Conservation (phyloP, 2,329 filamentous ascomycete genomes). For the Davidsoniella virescens region DNA sequence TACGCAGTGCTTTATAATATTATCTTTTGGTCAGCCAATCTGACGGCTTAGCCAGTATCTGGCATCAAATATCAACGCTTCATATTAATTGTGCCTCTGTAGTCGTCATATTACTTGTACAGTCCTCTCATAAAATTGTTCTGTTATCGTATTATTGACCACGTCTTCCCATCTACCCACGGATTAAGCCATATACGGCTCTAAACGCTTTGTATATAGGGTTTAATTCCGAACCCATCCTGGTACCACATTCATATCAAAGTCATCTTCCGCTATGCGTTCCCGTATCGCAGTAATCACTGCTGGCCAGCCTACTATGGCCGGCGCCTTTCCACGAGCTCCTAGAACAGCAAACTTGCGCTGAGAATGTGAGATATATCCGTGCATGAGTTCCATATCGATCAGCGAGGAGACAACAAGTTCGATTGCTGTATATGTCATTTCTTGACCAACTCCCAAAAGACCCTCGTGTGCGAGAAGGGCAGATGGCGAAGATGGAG, state of each 20-base stretch:
- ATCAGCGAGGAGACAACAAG: slow-evolving; percentile 60
- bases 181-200: background rate
- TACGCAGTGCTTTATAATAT: too few species aligned
- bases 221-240: slow-evolving; percentile 47
- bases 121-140: too few species aligned
- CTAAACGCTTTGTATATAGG: too few species aligned
- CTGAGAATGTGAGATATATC: slow-evolving; percentile 66
- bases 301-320: slow-evolving; percentile 59
- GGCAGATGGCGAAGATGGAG: slow-evolving; percentile 20
- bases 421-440: slow-evolving; percentile 54
- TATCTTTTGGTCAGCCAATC: too few species aligned
- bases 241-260: slow-evolving; percentile 49
- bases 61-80: background rate
- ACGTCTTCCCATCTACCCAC: background rate
- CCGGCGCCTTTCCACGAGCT: slow-evolving; percentile 46
- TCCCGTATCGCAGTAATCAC: slow-evolving; percentile 53
- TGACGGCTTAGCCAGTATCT: too few species aligned
- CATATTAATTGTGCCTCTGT: background rate
- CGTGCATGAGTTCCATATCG: slow-evolving; percentile 64
- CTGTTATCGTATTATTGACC: background rate
- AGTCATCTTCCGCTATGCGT: slow-evolving; percentile 40
- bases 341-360: slow-evolving; percentile 71
- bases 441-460: slow-evolving; percentile 45
- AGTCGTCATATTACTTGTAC: too few species aligned
- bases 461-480: slow-evolving; percentile 42